Base-by-base conservation (phyloP, 2,329 filamentous ascomycete species). In the Fusarium torreyae region DNA sequence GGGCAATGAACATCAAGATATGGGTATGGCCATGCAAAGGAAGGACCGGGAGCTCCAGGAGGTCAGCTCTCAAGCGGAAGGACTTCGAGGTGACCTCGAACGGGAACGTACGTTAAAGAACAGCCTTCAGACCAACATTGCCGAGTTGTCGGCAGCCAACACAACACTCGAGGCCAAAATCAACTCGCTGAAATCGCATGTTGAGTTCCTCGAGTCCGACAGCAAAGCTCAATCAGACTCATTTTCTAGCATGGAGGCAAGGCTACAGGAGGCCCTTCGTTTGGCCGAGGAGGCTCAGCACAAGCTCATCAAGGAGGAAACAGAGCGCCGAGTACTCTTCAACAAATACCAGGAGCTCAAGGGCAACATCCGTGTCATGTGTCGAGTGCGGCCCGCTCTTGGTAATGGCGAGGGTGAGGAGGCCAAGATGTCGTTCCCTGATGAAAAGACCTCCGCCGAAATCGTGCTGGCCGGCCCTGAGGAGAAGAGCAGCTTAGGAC, bases 301-400 rank as follows among this genome's bases (percentile, higher is more conserved):
- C 69, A 97, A 96, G 76, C 85, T 99, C 28, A 91, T 96, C 67
- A 93, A 91, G 74, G 96, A 98, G 77, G 96, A 99, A 81, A 96
- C 93, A 1, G 85, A 97, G 51, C 89, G 96, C 15, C 89, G 96
- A 22, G 95, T 97, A 72, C 87, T 99, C 0, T 97, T 98, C 83
- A 98, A 98, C 80, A 96, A 97, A 78, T 95, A 99, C 46, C 94
- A 99, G 78, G 96, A 99, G 77, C 88, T 99, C 63, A 98, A 97
- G 79, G 96, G 96, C 74, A 99, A 99, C 77, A 99, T 99, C 75
- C 92, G 96, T 20, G 96, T 99, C 70, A 99, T 99, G 89, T 98
- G 95, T 77, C 90, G 96, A 77, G 95, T 98, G 28, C 91, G 97
- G 40, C 96, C 96, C 2, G 84, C 91, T 0, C 83, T 92, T 22